Conservation (phyloP, 176 grass and related monocot genomes). For the Microstegium vimineum region DNA sequence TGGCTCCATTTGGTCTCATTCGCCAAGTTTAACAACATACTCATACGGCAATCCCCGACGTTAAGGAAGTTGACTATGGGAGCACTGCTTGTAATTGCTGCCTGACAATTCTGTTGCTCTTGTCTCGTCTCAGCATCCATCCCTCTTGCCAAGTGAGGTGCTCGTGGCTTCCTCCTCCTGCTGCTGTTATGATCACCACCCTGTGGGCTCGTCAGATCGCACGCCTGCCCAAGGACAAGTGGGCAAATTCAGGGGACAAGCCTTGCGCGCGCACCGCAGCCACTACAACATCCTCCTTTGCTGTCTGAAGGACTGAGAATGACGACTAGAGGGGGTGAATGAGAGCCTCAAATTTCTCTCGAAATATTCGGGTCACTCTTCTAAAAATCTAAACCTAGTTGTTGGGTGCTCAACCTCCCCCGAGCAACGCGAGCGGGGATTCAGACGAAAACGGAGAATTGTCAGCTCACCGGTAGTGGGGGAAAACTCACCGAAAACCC, state of each 20-base stretch:
- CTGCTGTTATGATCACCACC: conserved; percentile 8
- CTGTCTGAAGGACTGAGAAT: too few relatives aligned
- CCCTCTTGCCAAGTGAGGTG: background rate
- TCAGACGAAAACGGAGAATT: too few relatives aligned
- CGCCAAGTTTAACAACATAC: background rate
- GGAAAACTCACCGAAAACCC: too few relatives aligned
- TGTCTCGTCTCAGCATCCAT: background rate
- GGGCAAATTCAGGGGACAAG: background rate
- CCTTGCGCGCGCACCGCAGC: background rate
- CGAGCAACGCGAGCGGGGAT: too few relatives aligned
- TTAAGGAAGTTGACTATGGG: background rate
- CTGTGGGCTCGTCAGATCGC: background rate
- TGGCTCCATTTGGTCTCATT: background rate
- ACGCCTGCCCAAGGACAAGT: background rate
- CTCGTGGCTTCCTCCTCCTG: background rate
- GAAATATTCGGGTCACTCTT: too few relatives aligned
- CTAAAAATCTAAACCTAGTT: too few relatives aligned
- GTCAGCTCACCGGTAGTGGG: too few relatives aligned
- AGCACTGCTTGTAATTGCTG: background rate
- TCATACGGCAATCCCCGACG: background rate
- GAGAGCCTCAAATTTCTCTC: too few relatives aligned
- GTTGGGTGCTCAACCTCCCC: too few relatives aligned
- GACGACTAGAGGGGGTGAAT: too few relatives aligned
- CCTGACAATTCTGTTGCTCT: background rate
- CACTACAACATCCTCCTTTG: background rate